Evolutionary conservation across 2,329 filamentous ascomycete species (phyloP).

Genomic region (Verticillium dahliae): DNA sequence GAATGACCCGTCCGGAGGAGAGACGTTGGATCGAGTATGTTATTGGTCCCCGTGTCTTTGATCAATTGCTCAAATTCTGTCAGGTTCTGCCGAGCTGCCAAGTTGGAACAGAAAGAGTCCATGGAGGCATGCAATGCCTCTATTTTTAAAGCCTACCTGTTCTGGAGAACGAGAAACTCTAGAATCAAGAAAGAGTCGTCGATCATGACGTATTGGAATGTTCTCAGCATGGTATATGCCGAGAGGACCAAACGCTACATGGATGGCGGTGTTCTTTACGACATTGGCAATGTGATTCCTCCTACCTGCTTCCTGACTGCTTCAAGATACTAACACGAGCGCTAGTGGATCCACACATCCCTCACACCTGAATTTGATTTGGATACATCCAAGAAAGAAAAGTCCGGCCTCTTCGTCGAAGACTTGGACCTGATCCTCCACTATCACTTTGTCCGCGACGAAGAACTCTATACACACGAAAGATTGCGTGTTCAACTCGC

Average conservation of each 20-base stretch:
- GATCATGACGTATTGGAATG: slow-evolving; percentile 13
- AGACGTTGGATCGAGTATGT: slow-evolving; percentile 12
- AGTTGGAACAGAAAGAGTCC: slow-evolving; percentile 6
- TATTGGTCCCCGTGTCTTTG: slow-evolving; percentile 3
- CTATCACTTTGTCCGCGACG: slow-evolving; percentile 14
- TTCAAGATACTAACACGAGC: slow-evolving; percentile 4
- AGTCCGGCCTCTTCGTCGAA: slow-evolving; percentile 14
- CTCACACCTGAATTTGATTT: slow-evolving; percentile 10
- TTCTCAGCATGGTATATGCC: slow-evolving; percentile 14
- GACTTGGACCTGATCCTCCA: slow-evolving; percentile 15
- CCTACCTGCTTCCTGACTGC: background rate
- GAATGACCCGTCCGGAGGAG: slow-evolving; percentile 12
- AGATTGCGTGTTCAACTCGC: slow-evolving; percentile 15
- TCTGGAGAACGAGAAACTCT: slow-evolving; percentile 12
- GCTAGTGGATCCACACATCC: slow-evolving; percentile 11
- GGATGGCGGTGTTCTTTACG: slow-evolving; percentile 10
- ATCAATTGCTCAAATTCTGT: background rate
- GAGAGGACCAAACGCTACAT: slow-evolving; percentile 7
- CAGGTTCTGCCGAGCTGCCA: slow-evolving; percentile 10
- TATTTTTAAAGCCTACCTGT: slow-evolving; percentile 15
- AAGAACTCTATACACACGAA: slow-evolving; percentile 16
- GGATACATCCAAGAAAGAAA: slow-evolving; percentile 15
- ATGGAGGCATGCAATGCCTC: slow-evolving; percentile 8
- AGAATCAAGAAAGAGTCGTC: slow-evolving; percentile 14
- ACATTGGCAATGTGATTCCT: slow-evolving; percentile 13